Evolutionary conservation across 176 grass and related monocot species (phyloP).

Genomic region (Aegilops speltoides): DNA sequence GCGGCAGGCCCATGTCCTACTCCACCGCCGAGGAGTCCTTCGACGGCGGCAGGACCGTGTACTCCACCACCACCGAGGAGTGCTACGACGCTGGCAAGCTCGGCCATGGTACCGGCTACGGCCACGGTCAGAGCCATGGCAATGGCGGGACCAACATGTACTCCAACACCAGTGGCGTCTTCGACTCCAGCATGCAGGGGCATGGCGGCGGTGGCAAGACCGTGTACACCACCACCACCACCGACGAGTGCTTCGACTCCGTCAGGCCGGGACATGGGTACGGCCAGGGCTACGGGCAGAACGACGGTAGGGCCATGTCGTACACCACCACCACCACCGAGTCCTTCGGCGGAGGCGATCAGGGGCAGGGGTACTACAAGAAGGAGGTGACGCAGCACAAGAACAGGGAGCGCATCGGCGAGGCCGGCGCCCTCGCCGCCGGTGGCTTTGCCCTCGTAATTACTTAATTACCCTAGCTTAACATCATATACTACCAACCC

Average conservation of each 20-base stretch:
- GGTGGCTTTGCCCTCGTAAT: slow-evolving; percentile 71
- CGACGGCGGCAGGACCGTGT: slow-evolving; percentile 22
- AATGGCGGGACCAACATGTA: slow-evolving; percentile 9
- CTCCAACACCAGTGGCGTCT: slow-evolving; percentile 18
- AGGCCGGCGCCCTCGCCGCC: slow-evolving; percentile 3
- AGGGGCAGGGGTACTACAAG: slow-evolving; percentile 38
- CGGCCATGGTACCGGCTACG: neutral
- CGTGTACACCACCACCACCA: slow-evolving; percentile 37
- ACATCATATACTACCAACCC: neutral
- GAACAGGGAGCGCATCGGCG: slow-evolving; percentile 68
- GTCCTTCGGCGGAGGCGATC: neutral
- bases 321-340: slow-evolving; percentile 34
- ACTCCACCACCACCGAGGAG: slow-evolving; percentile 16
- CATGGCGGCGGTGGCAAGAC: neutral
- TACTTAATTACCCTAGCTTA: neutral
- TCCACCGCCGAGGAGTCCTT: neutral
- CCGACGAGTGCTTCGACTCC: slow-evolving; percentile 25
- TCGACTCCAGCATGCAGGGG: neutral
- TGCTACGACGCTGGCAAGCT: slow-evolving; percentile 21
- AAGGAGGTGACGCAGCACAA: slow-evolving; percentile 73
- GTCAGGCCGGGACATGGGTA: neutral
- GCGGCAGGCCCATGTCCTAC: slow-evolving; percentile 6
- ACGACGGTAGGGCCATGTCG: neutral
- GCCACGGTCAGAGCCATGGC: neutral
- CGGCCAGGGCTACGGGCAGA: neutral